Evolutionary conservation across 2,329 filamentous ascomycete genomes (phyloP).

Genomic region (Aureobasidium lini): DNA sequence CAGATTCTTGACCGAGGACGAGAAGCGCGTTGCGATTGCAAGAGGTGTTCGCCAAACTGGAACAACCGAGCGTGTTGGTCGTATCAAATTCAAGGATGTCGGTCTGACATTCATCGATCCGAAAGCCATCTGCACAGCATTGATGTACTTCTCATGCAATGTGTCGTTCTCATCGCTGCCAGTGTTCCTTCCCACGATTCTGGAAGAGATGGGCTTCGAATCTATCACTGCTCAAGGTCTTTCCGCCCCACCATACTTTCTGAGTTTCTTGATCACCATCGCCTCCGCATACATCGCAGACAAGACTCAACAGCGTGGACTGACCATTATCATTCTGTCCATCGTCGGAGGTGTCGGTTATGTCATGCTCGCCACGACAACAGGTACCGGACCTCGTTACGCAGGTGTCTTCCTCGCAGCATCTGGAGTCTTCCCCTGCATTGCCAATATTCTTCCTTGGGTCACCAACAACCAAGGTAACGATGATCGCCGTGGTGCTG

Average conservation of each 20-base stretch:
- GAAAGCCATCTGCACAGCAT: constrained; percentile 25
- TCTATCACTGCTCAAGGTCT: constrained; percentile 62
- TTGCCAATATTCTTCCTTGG: constrained; percentile 21
- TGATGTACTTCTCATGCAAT: constrained; percentile 55
- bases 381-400: constrained; percentile 44
- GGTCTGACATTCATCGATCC: constrained; percentile 36
- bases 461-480: constrained; percentile 23
- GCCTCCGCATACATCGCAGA: constrained; percentile 56
- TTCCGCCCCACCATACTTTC: constrained; percentile 62
- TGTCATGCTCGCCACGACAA: constrained; percentile 53
- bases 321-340: constrained; percentile 51
- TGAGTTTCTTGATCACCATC: constrained; percentile 58
- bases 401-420: constrained; percentile 25
- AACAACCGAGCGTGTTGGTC: constrained; percentile 26
- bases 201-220: constrained; percentile 57
- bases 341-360: constrained; percentile 56
- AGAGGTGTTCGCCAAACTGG: constrained; percentile 48
- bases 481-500: constrained; percentile 17
- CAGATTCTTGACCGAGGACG: constrained; percentile 47
- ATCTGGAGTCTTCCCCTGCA: constrained; percentile 22
- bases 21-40: constrained; percentile 50
- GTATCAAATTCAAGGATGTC: constrained; percentile 41
- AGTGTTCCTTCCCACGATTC: constrained; percentile 37
- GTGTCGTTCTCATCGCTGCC: constrained; percentile 54
- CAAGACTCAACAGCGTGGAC: constrained; percentile 54